Evolutionary conservation across 2,329 filamentous ascomycete genomes (phyloP), one percentile per base, ranked within the genome.

Genomic region (Diplodia scrobiculata): DNA sequence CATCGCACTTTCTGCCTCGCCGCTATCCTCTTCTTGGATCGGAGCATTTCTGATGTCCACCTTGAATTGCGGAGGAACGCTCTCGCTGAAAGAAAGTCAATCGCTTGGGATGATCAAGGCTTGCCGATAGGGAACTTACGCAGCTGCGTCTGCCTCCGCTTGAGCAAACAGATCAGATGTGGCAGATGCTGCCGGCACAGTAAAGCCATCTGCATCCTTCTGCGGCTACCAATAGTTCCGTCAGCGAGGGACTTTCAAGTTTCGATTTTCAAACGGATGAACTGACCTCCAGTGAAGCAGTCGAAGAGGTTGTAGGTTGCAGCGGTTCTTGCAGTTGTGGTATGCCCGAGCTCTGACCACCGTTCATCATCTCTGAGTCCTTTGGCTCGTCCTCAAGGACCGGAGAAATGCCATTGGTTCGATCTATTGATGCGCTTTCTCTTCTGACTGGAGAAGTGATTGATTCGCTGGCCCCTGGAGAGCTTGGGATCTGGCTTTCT

Each of bases 1-100:
- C 59, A 94, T 78, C 2, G 91, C 91, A 21, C 89, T 90, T 72
- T 88, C 82, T 73, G 89, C 87, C 54, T 88, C 91, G 67, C 89
- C 87, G 67, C 89, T 87, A 0, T 89, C 88, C 70, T 95, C 91
- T 71, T 94, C 90, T 2, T 86, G 85, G 21, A 95, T 90, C 0
- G 91, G 91, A 47, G 89, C 87, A 69, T 90, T 90, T 68, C 89
- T 84, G 62, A 96, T 96, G 73, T 87, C 91, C 63, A 96, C 84
- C 76, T 91, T 94, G 80, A 92, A 92, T 67, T 84, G 81, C 9
- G 87, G 81, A 54, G 60, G 65, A 47, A 66, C 36, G 36, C 77
- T 68, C 76, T 77, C 9, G 78, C 78, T 60, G 50, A 41, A 17
- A 50, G 10, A 25, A 21, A 14, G 36, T 41, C 29, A 52, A 14